Evolutionary conservation across 495 filamentous ascomycete genomes (phyloP).

Genomic region (Jackrogersella multiformis): DNA sequence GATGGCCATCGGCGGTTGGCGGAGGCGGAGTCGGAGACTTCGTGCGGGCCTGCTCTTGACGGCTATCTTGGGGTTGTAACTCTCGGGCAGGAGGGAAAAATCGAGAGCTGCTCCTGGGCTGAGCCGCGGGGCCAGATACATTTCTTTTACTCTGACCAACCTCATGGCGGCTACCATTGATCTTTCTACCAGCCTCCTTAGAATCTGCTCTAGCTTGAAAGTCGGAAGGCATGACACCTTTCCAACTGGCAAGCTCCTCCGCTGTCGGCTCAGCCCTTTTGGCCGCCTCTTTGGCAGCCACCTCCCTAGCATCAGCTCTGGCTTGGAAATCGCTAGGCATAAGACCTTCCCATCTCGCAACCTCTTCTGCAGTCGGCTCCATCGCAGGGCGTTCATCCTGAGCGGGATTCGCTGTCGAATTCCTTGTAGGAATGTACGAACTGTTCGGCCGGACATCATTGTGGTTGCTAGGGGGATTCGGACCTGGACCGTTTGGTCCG

Average conservation of each 20-base stretch:
- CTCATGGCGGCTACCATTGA: constrained; percentile 45
- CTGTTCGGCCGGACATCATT: constrained; percentile 2
- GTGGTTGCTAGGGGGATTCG: constrained; percentile 34
- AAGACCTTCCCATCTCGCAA: neutral
- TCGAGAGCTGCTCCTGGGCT: constrained; percentile 62
- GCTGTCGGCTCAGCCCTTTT: neutral
- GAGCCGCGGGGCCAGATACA: constrained; percentile 41
- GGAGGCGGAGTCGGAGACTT: constrained; percentile 76
- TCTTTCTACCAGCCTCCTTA: constrained; percentile 4
- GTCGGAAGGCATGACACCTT: constrained; percentile 27
- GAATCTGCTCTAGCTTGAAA: constrained; percentile 10
- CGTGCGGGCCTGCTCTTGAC: constrained; percentile 40
- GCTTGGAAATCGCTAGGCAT: constrained; percentile 8
- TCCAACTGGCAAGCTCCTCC: constrained; percentile 6
- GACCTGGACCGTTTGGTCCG: neutral
- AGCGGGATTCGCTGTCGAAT: neutral
- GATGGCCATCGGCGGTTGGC: constrained; percentile 74
- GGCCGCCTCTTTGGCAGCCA: neutral
- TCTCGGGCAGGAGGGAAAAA: constrained; percentile 69
- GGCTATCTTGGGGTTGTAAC: constrained; percentile 1
- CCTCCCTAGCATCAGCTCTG: neutral
- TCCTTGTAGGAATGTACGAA: neutral
- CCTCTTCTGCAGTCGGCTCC: neutral
- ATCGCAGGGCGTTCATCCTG: neutral
- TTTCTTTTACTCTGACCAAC: constrained; percentile 52